Conservation (phyloP, 352 stramenopile genomes). For the Globisporangium iwayamae region DNA sequence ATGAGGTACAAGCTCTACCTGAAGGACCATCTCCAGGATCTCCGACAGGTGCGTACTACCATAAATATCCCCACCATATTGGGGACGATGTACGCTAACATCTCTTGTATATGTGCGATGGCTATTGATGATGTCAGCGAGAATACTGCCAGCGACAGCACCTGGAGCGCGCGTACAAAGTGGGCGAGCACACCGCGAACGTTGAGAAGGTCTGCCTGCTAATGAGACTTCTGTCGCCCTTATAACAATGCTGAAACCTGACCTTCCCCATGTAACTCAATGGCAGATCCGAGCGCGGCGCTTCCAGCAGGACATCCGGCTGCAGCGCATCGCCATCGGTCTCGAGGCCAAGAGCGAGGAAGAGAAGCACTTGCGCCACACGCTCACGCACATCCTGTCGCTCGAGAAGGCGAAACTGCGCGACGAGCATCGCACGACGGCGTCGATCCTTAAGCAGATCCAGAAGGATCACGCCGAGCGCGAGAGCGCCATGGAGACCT, state of each 20-base stretch:
- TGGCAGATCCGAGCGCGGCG: slow-evolving; percentile 51
- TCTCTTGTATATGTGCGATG: not conserved
- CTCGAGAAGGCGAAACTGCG: slow-evolving; percentile 67
- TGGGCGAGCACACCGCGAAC: slow-evolving; percentile 56
- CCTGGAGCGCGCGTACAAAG: slow-evolving; percentile 57
- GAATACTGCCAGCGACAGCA: slow-evolving; percentile 58
- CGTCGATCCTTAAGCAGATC: slow-evolving; percentile 46
- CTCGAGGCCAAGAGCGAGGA: slow-evolving; percentile 60
- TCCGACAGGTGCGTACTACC: slow-evolving; percentile 32
- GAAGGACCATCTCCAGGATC: slow-evolving; percentile 62
- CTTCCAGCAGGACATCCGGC: slow-evolving; percentile 65
- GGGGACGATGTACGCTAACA: not conserved
- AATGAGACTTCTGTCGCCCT: not conserved
- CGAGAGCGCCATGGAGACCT: slow-evolving; percentile 61
- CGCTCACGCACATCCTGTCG: slow-evolving; percentile 57
- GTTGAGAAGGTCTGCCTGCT: slow-evolving; percentile 40
- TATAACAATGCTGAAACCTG: not conserved
- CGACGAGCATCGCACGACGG: slow-evolving; percentile 55
- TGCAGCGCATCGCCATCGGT: slow-evolving; percentile 60
- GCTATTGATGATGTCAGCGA: slow-evolving; percentile 21
- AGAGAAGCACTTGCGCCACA: slow-evolving; percentile 62
- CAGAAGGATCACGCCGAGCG: slow-evolving; percentile 56
- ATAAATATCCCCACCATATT: not conserved
- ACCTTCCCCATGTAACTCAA: too few species aligned
- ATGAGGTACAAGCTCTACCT: slow-evolving; percentile 68